Percentiles rank a stretch among this genome's conserved stretches.
These are phyloP conservation scores for Vitis rotundifolia DNA, from an alignment of 164 flowering plant species.

Conservation along the genomic window DNA sequence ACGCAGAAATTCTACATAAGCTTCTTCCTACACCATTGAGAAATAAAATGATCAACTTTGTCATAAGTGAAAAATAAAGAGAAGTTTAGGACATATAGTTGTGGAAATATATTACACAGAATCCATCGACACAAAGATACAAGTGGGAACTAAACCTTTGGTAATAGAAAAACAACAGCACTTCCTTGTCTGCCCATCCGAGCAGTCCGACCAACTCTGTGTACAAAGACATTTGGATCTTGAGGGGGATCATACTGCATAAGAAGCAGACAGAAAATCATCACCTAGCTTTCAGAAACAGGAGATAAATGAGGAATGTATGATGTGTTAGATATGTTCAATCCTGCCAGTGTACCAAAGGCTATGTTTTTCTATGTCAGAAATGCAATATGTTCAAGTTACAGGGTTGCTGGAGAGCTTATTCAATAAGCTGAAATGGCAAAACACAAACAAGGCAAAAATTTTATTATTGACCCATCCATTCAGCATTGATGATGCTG, in stretches of 20 bases:
- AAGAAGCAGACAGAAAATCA: constrained; percentile 9
- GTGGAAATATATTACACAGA: neutral
- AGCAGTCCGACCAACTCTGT: constrained; percentile 97
- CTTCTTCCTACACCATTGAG: constrained; percentile 66
- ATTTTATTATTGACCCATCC: too few relatives aligned
- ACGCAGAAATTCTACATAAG: constrained; percentile 78
- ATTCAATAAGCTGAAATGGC: neutral
- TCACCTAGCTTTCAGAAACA: neutral
- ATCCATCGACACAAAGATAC: neutral
- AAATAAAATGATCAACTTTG: constrained; percentile 1
- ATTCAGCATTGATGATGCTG: too few relatives aligned
- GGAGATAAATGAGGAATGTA: neutral
- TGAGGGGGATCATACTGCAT: constrained; percentile 98
- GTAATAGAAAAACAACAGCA: constrained; percentile 76
- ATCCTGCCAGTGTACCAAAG: neutral
- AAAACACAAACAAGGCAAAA: too few relatives aligned
- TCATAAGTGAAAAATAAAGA: neutral
- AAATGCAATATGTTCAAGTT: neutral
- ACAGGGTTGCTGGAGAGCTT: neutral
- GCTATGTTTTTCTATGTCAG: neutral
- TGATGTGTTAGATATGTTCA: neutral
- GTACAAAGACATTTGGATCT: constrained; percentile 88
- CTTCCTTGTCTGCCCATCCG: constrained; percentile 84
- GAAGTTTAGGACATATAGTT: neutral
- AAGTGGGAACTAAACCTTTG: constrained; percentile 57